phyloP scores from a whole-genome alignment of 345 rosid genomes.

The Nephelium lappaceum region DNA sequence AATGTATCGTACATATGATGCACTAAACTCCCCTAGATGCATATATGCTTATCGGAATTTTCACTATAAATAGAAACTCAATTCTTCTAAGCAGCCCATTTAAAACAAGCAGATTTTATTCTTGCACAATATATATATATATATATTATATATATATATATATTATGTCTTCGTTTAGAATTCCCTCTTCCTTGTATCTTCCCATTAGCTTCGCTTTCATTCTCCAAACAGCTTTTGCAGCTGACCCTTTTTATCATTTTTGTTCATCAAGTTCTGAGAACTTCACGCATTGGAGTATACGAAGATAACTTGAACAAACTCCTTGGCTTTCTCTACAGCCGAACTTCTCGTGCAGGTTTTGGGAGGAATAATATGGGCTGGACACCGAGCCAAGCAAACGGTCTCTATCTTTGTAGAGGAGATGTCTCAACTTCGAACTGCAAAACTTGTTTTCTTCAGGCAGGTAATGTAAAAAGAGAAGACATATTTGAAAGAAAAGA shows the following conservation, averaged over 20 bases:
- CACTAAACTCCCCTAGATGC: no score
- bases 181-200: no score
- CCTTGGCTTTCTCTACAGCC: slow-evolving; percentile 11
- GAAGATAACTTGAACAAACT: slow-evolving; percentile 38
- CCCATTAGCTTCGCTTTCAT: slow-evolving; percentile 15
- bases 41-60: no score
- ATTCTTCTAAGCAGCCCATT: no score
- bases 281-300: slow-evolving; percentile 36
- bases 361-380: slow-evolving; percentile 21
- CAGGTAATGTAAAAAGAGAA: no score
- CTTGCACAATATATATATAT: no score
- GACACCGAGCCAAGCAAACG: slow-evolving; percentile 24
- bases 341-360: slow-evolving; percentile 38
- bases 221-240: slow-evolving; percentile 29
- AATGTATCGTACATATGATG: no score
- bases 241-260: slow-evolving; percentile 39
- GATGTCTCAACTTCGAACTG: slow-evolving; percentile 36
- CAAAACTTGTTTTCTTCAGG: slow-evolving; percentile 36
- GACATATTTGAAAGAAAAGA: no score
- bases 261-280: slow-evolving; percentile 36
- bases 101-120: no score
- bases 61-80: no score
- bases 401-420: slow-evolving; percentile 44
- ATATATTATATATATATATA: no score
- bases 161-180: no score